Percentiles rank a stretch among this genome's conserved stretches.
Evolutionary conservation across 306 rosid genomes (phyloP).

Genomic region (Macrotyloma uniflorum): DNA sequence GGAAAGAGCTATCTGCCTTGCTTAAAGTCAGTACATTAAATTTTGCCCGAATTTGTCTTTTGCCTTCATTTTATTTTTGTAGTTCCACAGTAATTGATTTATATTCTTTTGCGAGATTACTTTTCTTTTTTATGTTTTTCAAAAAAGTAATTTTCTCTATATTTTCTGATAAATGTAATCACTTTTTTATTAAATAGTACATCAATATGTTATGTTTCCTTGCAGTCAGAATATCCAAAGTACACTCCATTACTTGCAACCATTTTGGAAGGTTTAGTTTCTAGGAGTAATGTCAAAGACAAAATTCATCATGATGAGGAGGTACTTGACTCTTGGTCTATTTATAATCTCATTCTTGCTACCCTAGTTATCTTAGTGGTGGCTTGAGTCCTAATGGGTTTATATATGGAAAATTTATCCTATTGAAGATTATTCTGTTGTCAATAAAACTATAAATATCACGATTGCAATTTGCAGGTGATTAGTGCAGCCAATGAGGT

Average conservation of each 20-base stretch:
- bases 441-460: conserved; percentile 23
- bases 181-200: background rate
- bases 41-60: conserved; percentile 5
- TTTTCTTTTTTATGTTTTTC: background rate
- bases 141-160: conserved; percentile 1
- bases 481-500: conserved; percentile 85
- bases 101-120: conserved; percentile 4
- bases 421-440: conserved; percentile 10
- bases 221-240: conserved; percentile 89
- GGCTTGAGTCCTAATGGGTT: background rate
- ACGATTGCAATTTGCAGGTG: conserved; percentile 58
- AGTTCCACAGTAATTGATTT: background rate
- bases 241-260: conserved; percentile 86
- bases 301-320: conserved; percentile 61
- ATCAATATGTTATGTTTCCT: conserved; percentile 33
- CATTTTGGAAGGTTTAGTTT: conserved; percentile 82
- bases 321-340: conserved; percentile 44
- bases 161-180: background rate
- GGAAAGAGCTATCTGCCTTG: conserved; percentile 70
- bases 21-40: conserved; percentile 66
- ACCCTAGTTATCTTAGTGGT: conserved; percentile 5
- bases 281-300: conserved; percentile 62
- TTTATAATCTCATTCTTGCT: background rate
- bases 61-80: conserved; percentile 31
- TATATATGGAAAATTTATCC: background rate